These are phyloP conservation scores for Brassica cretica DNA, from an alignment of 345 rosid genomes.

Conservation along the genomic window DNA sequence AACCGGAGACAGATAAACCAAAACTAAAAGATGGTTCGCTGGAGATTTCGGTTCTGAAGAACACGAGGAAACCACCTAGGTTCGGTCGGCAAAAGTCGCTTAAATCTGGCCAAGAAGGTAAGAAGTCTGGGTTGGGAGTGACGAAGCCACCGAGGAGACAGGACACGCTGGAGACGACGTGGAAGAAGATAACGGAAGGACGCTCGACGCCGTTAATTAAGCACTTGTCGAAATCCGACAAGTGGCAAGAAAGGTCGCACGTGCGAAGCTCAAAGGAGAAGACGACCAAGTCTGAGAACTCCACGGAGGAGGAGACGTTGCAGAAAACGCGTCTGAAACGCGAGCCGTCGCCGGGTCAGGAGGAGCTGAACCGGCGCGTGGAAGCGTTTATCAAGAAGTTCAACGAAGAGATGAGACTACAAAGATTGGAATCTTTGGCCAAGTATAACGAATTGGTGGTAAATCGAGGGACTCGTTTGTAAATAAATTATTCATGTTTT, in stretches of 20 bases:
- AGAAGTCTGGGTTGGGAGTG: slow-evolving; percentile 29
- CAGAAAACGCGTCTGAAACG: slow-evolving; percentile 22
- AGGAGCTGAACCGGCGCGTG: slow-evolving; percentile 87
- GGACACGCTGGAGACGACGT: slow-evolving; percentile 90
- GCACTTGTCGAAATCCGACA: slow-evolving; percentile 82
- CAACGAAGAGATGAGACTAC: slow-evolving; percentile 53
- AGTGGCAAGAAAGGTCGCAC: slow-evolving; percentile 47
- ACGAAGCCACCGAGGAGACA: slow-evolving; percentile 56
- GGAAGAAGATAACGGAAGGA: slow-evolving; percentile 91
- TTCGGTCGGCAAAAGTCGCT: slow-evolving; percentile 52
- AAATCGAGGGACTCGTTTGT: slow-evolving; percentile 39
- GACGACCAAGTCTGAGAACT: slow-evolving; percentile 67
- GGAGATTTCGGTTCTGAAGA: slow-evolving; percentile 38
- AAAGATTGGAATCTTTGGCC: slow-evolving; percentile 40
- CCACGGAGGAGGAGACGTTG: no score
- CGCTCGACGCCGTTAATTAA: slow-evolving; percentile 74
- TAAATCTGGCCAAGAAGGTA: slow-evolving; percentile 65
- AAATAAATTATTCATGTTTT: neutral
- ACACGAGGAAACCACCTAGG: slow-evolving; percentile 53
- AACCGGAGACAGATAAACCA: neutral
- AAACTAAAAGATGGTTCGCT: slow-evolving; percentile 46
- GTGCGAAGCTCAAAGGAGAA: neutral
- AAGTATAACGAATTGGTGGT: slow-evolving; percentile 32
- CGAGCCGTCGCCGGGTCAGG: slow-evolving; percentile 82
- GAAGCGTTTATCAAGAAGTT: slow-evolving; percentile 90